Percentiles rank a stretch among this genome's conserved stretches.
Evolutionary conservation across 257 asterid genomes (phyloP).

Genomic region (Nicotiana noctiflora): DNA sequence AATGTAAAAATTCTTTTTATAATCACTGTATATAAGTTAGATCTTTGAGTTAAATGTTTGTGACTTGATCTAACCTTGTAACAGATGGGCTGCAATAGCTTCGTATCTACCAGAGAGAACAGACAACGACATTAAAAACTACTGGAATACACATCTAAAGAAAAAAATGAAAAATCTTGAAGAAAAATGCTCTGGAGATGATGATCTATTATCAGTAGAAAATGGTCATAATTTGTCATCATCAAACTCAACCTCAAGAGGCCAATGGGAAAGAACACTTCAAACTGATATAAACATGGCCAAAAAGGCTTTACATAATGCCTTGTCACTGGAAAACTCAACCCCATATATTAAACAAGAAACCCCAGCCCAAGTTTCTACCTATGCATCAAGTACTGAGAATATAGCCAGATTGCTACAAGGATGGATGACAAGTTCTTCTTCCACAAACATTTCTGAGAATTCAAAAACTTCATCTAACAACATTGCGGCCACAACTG

Average conservation of each 20-base stretch:
- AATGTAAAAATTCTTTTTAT: neutral
- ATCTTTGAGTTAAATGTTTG: neutral
- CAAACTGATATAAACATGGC: constrained; percentile 75
- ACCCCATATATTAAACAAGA: neutral
- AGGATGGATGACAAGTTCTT: constrained; percentile 40
- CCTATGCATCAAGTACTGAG: constrained; percentile 79
- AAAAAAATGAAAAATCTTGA: constrained; percentile 56
- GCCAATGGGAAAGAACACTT: constrained; percentile 86
- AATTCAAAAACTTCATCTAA: constrained; percentile 27
- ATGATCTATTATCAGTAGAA: neutral
- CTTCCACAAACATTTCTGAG: constrained; percentile 24
- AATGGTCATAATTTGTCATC: constrained; percentile 26
- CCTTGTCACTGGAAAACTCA: constrained; percentile 42
- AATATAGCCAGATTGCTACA: constrained; percentile 70
- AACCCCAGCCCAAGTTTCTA: constrained; percentile 6
- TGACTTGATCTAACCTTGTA: neutral
- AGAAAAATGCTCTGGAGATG: constrained; percentile 16
- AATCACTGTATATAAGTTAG: neutral
- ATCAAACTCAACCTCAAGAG: constrained; percentile 24
- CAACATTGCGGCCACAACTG: neutral
- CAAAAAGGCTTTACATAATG: constrained; percentile 83
- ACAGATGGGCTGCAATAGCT: constrained; percentile 99
- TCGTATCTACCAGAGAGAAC: constrained; percentile 93
- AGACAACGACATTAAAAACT: constrained; percentile 88
- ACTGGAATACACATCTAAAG: constrained; percentile 91